Conservation (phyloP, 352 stramenopile genomes). For the Globisporangium irregulare region DNA sequence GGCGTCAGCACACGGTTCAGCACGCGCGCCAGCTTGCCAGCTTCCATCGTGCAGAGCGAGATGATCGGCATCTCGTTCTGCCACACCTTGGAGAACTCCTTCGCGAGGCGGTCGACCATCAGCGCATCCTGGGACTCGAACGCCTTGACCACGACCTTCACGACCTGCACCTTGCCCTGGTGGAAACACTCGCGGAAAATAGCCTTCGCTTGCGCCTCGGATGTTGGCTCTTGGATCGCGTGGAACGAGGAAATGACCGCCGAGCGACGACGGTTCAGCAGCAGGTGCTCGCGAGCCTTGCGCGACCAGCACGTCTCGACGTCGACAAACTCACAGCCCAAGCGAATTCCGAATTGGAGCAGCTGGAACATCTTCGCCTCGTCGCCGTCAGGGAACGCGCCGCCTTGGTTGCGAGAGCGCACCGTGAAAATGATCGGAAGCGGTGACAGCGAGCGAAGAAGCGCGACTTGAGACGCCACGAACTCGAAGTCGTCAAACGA, state of each 20-base stretch:
- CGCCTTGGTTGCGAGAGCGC: constrained; percentile 91
- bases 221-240: constrained; percentile 50
- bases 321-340: constrained; percentile 96
- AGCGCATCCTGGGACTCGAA: constrained; percentile 83
- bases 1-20: constrained; percentile 95
- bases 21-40: constrained; percentile 92
- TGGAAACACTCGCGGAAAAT: constrained; percentile 77
- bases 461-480: constrained; percentile 70
- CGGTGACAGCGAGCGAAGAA: constrained; percentile 82
- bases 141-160: constrained; percentile 91
- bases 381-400: constrained; percentile 91
- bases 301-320: constrained; percentile 91
- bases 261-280: constrained; percentile 37
- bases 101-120: constrained; percentile 71
- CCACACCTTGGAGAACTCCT: constrained; percentile 50
- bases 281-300: constrained; percentile 56
- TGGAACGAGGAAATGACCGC: constrained; percentile 83
- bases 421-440: constrained; percentile 97
- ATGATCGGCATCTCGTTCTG: constrained; percentile 90
- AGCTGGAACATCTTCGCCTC: constrained; percentile 86
- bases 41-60: constrained; percentile 91
- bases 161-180: constrained; percentile 71
- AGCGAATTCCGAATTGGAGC: constrained; percentile 88
- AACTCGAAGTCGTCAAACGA: constrained; percentile 45
- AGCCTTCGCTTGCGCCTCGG: constrained; percentile 37